Evolutionary conservation across 805 yeast genomes (phyloP).

Genomic region (Clavispora phyllophila): DNA sequence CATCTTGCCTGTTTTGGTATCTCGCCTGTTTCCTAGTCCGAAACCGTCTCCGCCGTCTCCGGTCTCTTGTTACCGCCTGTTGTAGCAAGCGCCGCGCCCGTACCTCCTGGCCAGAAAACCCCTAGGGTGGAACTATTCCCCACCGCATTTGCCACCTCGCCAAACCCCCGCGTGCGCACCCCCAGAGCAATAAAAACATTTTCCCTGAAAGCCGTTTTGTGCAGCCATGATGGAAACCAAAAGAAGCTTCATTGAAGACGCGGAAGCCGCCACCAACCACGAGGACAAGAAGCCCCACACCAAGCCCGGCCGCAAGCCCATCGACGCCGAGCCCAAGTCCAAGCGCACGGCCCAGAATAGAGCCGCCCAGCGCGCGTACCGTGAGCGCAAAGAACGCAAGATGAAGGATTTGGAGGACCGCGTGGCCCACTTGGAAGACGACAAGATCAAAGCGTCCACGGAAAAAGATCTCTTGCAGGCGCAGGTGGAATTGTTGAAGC

Average conservation of each 20-base stretch:
- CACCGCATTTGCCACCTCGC: too few species aligned
- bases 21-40: too few species aligned
- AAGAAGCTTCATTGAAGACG: conserved; percentile 24
- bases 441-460: conserved; percentile 59
- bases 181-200: too few species aligned
- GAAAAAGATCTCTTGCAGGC: conserved; percentile 71
- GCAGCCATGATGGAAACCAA: neutral
- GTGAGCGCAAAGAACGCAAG: conserved; percentile 88
- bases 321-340: conserved; percentile 73
- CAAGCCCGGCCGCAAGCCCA: conserved; percentile 80
- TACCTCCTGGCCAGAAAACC: too few species aligned
- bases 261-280: conserved; percentile 16
- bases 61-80: too few species aligned
- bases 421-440: conserved; percentile 67
- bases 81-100: too few species aligned
- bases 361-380: conserved; percentile 96
- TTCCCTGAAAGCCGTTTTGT: too few species aligned
- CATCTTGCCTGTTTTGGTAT: too few species aligned
- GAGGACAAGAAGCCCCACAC: conserved; percentile 36
- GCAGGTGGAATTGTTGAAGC: conserved; percentile 70
- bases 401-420: conserved; percentile 81
- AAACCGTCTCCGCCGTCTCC: too few species aligned
- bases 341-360: conserved; percentile 95
- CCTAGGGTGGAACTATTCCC: too few species aligned
- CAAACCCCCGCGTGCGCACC: too few species aligned